Evolutionary conservation across 495 filamentous ascomycete genomes (phyloP).

Genomic region (Cercophora sp.): DNA sequence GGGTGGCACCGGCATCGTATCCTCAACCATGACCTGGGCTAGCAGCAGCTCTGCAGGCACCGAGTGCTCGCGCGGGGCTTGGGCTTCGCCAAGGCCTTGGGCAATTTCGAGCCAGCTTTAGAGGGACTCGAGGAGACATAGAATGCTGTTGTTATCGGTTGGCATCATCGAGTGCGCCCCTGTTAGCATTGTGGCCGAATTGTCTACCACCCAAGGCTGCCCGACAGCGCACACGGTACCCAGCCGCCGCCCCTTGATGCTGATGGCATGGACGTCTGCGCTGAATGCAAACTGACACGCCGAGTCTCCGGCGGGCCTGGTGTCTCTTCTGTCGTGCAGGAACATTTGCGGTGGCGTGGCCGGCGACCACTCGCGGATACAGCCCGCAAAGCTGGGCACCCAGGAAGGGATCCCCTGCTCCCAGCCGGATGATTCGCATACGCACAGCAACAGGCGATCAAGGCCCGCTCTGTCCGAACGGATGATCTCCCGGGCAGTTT

Average conservation of each 20-base stretch:
- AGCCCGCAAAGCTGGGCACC: slow-evolving; percentile 1
- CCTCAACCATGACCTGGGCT: background rate
- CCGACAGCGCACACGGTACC: background rate
- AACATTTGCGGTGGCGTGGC: background rate
- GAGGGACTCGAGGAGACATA: background rate
- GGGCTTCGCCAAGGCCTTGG: background rate
- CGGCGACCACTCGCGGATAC: background rate
- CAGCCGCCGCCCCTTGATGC: background rate
- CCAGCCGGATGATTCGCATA: background rate
- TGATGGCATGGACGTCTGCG: background rate
- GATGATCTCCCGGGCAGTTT: background rate
- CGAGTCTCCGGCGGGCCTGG: background rate
- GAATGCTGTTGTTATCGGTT: background rate
- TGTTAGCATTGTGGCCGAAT: background rate
- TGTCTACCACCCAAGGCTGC: background rate
- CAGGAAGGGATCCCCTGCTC: slow-evolving; percentile 1
- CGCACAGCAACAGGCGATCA: background rate
- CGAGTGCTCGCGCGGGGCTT: too few species aligned
- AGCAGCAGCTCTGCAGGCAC: background rate
- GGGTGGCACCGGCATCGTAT: too few species aligned
- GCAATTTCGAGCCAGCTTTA: background rate
- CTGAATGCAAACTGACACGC: background rate
- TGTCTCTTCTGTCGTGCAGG: background rate
- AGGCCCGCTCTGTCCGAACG: background rate
- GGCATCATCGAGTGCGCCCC: background rate